These are phyloP conservation scores for Thalassia testudinum DNA, from an alignment of 116 monocot species.

Conservation along the genomic window DNA sequence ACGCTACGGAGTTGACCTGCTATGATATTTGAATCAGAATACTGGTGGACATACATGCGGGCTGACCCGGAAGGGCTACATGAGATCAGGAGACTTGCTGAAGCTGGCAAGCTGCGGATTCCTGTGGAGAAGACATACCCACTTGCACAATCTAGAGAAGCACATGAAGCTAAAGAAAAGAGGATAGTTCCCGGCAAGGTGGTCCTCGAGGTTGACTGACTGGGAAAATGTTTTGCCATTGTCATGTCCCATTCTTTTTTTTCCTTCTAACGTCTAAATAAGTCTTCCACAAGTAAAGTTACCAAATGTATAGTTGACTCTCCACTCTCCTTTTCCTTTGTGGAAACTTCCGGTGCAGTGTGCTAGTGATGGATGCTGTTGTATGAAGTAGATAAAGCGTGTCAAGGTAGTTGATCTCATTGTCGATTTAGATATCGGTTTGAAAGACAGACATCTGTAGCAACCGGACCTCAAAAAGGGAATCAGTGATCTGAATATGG, in stretches of 20 bases:
- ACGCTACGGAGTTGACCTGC: background rate
- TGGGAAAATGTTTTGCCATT: background rate
- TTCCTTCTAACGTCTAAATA: background rate
- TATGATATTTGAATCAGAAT: slow-evolving; percentile 28
- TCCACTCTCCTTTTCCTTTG: no score
- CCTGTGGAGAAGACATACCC: slow-evolving; percentile 85
- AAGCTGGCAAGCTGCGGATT: slow-evolving; percentile 76
- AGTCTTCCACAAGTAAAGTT: no score
- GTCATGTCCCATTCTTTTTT: background rate
- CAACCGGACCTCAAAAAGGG: no score
- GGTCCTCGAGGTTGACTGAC: slow-evolving; percentile 74
- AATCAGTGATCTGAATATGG: no score
- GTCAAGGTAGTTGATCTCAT: no score
- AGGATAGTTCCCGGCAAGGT: slow-evolving; percentile 73
- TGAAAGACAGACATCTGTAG: no score
- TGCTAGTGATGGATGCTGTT: no score
- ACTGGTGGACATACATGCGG: slow-evolving; percentile 94
- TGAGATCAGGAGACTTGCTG: slow-evolving; percentile 63
- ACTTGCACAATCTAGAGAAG: slow-evolving; percentile 59
- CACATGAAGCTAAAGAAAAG: slow-evolving; percentile 88
- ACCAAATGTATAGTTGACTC: no score
- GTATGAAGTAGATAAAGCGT: no score
- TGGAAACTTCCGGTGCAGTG: no score
- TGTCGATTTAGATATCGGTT: no score
- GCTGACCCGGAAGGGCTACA: slow-evolving; percentile 83